Evolutionary conservation across 2,329 filamentous ascomycete genomes (phyloP).

Genomic region (Neoarthrinium moseri): DNA sequence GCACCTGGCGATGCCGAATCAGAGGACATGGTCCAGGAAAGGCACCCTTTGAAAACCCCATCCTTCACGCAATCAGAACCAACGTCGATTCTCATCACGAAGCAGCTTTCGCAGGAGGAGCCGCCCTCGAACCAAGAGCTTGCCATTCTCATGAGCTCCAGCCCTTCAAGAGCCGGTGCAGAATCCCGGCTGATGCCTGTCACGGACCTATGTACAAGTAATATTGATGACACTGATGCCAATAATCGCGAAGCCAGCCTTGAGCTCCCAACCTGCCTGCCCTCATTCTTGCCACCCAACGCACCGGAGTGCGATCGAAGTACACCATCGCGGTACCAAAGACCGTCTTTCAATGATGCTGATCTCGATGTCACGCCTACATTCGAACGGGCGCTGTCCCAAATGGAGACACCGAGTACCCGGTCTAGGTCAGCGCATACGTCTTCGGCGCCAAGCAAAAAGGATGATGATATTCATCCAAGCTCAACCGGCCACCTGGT

Average conservation of each 20-base stretch:
- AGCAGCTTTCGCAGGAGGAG: conserved; percentile 15
- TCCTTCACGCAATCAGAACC: conserved; percentile 16
- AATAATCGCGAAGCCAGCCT: neutral
- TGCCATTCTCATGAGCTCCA: conserved; percentile 19
- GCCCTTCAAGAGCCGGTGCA: conserved; percentile 11
- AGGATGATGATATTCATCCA: neutral
- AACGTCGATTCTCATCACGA: conserved; percentile 19
- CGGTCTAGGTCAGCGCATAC: neutral
- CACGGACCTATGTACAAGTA: no score
- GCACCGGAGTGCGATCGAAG: no score
- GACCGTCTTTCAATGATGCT: neutral
- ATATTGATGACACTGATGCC: neutral
- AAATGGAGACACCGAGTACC: conserved; percentile 9
- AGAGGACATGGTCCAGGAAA: neutral
- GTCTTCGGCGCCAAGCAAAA: neutral
- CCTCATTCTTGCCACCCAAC: neutral
- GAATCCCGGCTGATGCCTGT: neutral
- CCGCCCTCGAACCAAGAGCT: conserved; percentile 22
- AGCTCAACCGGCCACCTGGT: neutral
- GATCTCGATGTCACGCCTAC: conserved; percentile 9
- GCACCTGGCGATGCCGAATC: neutral
- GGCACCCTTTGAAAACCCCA: neutral
- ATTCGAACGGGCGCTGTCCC: conserved; percentile 8
- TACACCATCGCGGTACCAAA: neutral
- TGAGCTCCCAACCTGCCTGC: neutral